Evolutionary conservation across 164 flowering plant species (phyloP), one percentile per base, ranked within the genome.

Genomic region (Nymphaea thermarum): DNA sequence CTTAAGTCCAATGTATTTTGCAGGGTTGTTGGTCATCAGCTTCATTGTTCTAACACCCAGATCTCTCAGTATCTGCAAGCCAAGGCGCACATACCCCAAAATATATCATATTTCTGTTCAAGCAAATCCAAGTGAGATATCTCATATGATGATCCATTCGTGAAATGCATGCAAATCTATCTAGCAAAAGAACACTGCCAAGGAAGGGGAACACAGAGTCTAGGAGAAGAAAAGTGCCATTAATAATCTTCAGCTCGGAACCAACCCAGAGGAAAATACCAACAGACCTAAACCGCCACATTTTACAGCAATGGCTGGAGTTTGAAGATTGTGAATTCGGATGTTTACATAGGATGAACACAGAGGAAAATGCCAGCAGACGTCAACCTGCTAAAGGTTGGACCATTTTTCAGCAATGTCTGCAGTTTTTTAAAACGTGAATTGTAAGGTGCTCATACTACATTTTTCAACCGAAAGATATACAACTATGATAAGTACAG

Each of bases 11-110:
- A 71, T 16, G 61, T 87, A 95, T 79, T 90, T 95, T 8, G 97
- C 79, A 15, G 98, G 99, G 72, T 90, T 95, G 80, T 95, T 95
- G 25, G 98, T 90, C 98, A 95, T 87, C 75, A 92, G 73, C 83
- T 82, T 87, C 98, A 95, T 87, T 4, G 98, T 88, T 43, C 85
- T 74, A 36, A 95, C 94, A 60, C 98, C 98, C 43, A 95, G 80
- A 73, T 92, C 98, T 68, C 94, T 77, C 25, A 95, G 74, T 2
- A 95, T 92, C 98, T 91, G 91, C 84, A 85, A 55, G 8, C 57
- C 57, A 51, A 51, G 57, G 14, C 14, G 57, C 14, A 51, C 3
- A 15, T 51, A 51, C 12, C 8, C 57, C 57, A 51, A 51, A 25
- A 25, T 15, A 51, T 51, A 15, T 4, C 57, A 51, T 51, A 15